phyloP scores from a whole-genome alignment of 1,284 basidiomycete genomes.

The Bondarzewia mesenterica region DNA sequence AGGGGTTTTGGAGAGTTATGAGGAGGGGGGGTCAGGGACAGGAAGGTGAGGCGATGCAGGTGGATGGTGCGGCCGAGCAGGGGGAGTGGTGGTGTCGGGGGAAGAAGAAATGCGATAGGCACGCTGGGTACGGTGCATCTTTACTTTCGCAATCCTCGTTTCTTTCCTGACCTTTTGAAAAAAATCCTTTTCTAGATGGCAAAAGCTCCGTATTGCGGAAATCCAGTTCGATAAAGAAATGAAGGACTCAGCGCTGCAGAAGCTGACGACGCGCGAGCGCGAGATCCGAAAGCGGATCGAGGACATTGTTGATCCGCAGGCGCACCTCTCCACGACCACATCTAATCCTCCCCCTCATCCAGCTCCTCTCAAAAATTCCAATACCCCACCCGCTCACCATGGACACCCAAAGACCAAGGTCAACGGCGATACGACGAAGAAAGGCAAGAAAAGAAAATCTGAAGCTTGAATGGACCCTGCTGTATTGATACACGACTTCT shows the following conservation, averaged over 20 bases:
- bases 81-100: slow-evolving; percentile 72
- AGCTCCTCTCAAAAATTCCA: slow-evolving; percentile 25
- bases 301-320: slow-evolving; percentile 51
- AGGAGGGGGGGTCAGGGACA: slow-evolving; percentile 29
- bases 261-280: slow-evolving; percentile 61
- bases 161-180: slow-evolving; percentile 6
- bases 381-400: slow-evolving; percentile 29
- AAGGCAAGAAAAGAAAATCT: slow-evolving; percentile 54
- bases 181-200: slow-evolving; percentile 48
- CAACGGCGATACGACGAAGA: slow-evolving; percentile 39
- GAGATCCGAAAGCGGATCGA: slow-evolving; percentile 68
- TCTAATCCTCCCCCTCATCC: background rate
- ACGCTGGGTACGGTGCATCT: slow-evolving; percentile 52
- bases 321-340: slow-evolving; percentile 19
- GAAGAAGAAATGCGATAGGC: slow-evolving; percentile 68
- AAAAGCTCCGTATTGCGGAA: slow-evolving; percentile 64
- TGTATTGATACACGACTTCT: slow-evolving; percentile 1
- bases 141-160: slow-evolving; percentile 7
- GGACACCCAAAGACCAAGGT: slow-evolving; percentile 35
- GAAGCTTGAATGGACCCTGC: background rate
- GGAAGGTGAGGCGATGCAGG: slow-evolving; percentile 30
- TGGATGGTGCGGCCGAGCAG: slow-evolving; percentile 30
- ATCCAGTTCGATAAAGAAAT: slow-evolving; percentile 63
- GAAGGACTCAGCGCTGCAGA: slow-evolving; percentile 52
- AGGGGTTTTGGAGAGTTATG: slow-evolving; percentile 61